phyloP scores from a whole-genome alignment of 2,329 filamentous ascomycete species.

The Volutella citrinella region DNA sequence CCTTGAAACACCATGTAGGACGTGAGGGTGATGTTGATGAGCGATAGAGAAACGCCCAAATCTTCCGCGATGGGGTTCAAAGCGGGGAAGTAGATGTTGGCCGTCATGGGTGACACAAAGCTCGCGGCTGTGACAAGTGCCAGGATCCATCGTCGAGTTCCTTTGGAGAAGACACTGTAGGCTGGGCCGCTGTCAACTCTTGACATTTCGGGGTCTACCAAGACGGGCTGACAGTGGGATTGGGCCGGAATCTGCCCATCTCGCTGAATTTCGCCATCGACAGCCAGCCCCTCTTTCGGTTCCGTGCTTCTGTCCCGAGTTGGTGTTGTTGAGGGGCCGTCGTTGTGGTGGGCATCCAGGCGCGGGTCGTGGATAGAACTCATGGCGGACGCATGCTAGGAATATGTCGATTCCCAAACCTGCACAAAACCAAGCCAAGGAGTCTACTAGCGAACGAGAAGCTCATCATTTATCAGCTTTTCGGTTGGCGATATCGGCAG shows the following conservation, averaged over 20 bases:
- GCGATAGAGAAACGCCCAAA: slow-evolving; percentile 34
- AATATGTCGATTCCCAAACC: slow-evolving; percentile 6
- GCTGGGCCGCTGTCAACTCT: slow-evolving; percentile 19
- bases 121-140: slow-evolving; percentile 50
- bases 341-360: too few relatives aligned
- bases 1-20: slow-evolving; percentile 65
- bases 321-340: too few relatives aligned
- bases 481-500: slow-evolving; percentile 21
- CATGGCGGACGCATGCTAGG: too few relatives aligned
- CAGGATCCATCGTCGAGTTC: slow-evolving; percentile 50
- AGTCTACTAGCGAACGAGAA: slow-evolving; percentile 6
- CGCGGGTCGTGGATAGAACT: too few relatives aligned
- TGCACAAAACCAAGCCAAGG: too few relatives aligned
- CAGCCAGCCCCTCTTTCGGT: too few relatives aligned
- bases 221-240: slow-evolving; percentile 8
- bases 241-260: slow-evolving; percentile 1
- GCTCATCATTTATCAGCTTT: slow-evolving; percentile 12
- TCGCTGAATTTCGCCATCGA: too few relatives aligned
- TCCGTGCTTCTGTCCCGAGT: too few relatives aligned
- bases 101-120: slow-evolving; percentile 57
- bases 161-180: slow-evolving; percentile 28
- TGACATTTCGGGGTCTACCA: slow-evolving; percentile 18
- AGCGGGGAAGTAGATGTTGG: slow-evolving; percentile 54
- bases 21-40: slow-evolving; percentile 51
- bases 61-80: slow-evolving; percentile 38